phyloP scores from a whole-genome alignment of 768 basidiomycete genomes.

The Tephrocybe sp. region DNA sequence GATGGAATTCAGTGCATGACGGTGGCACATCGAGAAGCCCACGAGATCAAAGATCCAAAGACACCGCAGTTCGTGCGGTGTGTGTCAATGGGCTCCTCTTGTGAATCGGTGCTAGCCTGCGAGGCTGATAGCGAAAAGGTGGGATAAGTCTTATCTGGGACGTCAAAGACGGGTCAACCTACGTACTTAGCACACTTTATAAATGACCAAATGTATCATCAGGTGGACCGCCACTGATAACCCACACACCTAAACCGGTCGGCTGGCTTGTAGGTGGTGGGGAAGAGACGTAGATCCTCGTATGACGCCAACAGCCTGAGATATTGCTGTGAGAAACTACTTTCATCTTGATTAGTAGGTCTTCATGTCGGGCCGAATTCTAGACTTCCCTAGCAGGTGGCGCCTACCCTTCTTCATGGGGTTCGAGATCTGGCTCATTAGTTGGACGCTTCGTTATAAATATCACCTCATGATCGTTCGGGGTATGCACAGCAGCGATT shows the following conservation, averaged over 20 bases:
- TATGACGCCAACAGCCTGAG: conserved; percentile 1
- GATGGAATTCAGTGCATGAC: background rate
- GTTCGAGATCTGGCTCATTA: too few relatives aligned
- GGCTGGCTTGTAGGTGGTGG: background rate
- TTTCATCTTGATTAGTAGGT: background rate
- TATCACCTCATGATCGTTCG: background rate
- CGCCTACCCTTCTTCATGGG: too few relatives aligned
- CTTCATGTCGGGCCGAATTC: too few relatives aligned
- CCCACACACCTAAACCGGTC: background rate
- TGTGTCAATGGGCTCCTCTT: background rate
- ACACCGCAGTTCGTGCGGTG: conserved; percentile 3
- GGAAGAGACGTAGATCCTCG: conserved; percentile 6
- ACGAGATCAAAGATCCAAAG: conserved; percentile 15
- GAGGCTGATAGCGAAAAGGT: background rate
- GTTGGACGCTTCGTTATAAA: too few relatives aligned
- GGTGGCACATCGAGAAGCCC: conserved; percentile 1
- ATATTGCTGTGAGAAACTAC: too few relatives aligned
- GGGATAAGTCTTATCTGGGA: background rate
- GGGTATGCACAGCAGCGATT: background rate
- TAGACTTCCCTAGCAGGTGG: too few relatives aligned
- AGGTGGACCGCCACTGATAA: background rate
- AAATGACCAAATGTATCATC: background rate
- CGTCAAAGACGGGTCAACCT: too few relatives aligned
- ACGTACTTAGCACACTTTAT: background rate
- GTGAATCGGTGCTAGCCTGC: conserved; percentile 2